Percentiles rank a stretch among this genome's conserved stretches.
Evolutionary conservation across 176 grass and related monocot species (phyloP).

Genomic region (Panicum miliaceum): DNA sequence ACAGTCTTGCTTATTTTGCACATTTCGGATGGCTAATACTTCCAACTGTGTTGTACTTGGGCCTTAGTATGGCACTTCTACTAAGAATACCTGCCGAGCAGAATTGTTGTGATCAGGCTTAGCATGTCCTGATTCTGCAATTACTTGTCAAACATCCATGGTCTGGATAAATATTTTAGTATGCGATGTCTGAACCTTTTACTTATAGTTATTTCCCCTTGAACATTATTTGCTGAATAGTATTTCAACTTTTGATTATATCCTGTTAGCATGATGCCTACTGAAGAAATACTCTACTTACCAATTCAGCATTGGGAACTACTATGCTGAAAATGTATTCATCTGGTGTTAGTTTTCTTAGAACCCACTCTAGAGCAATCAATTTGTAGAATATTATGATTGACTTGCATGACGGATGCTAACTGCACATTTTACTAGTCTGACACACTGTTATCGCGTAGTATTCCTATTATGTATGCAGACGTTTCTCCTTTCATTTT

Average conservation of each 20-base stretch:
- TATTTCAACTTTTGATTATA: background rate
- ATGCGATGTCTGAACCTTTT: conserved; percentile 5
- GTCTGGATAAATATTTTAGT: conserved; percentile 11
- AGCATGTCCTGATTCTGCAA: conserved; percentile 8
- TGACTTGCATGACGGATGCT: conserved; percentile 13
- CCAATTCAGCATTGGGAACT: background rate
- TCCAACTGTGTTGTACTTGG: background rate
- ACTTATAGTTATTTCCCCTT: background rate
- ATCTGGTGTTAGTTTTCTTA: conserved; percentile 10
- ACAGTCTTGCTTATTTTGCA: background rate
- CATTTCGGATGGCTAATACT: background rate
- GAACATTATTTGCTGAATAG: background rate
- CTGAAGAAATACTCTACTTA: background rate
- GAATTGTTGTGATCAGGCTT: background rate
- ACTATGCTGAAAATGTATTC: conserved; percentile 20
- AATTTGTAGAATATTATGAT: conserved; percentile 6
- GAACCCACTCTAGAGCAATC: conserved; percentile 19
- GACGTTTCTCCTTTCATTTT: conserved; percentile 21
- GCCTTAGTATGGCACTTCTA: background rate
- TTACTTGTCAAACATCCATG: background rate
- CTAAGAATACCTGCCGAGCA: background rate
- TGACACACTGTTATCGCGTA: conserved; percentile 7
- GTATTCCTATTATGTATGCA: conserved; percentile 22
- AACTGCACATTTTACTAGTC: background rate
- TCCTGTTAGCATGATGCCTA: background rate